Base-by-base conservation (phyloP, 768 basidiomycete genomes). In the Tremella mesenterica region DNA sequence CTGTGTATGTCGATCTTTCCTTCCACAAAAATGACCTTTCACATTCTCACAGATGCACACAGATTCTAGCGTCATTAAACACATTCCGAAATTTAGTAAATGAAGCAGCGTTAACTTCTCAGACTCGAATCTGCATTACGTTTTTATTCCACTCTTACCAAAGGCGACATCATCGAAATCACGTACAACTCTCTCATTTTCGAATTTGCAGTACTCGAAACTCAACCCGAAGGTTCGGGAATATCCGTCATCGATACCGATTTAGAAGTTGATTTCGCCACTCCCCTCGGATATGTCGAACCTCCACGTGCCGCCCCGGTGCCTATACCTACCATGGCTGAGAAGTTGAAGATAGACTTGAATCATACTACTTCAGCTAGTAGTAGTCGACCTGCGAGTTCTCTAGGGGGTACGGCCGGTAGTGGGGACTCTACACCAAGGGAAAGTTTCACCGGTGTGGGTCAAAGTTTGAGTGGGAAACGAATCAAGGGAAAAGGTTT, bases 91-190 rank as follows among this genome's bases (percentile, higher is more conserved):
- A 41, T n/a, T 41, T 41, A 23, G 14, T 41, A 16, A 41, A 5
- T 14, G 23, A 8, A 41, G 38, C 38, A 23, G 44, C 23, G 13
- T 25, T 47, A 25, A n/a, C 16, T 20, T n/a, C 20, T 5, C 58
- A 97, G 92, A 2, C 83, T 99, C 31, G 95, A 99, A 74, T 86
- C 91, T 71, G 88, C 90, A 14, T 77, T 99, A 13, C 84, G 92
- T 43, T 89, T 93, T 72, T 99, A 92, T 74, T 83, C 90, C 26
- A 82, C 83, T 16, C 78, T 99, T 23, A 90, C 92, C 0, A 88
- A 91, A 65, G 91, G 91, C 39, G 95, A 99, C 69, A 93, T 95
- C 57, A 88, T 99, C 70, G 95, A 97, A 75, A 93, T 99, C 66
- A 83, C 79, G n/a, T 96, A 99, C 75, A 97, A 97, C 72, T 83